phyloP scores from a whole-genome alignment of 164 flowering plant species.

The Stephania cephalantha region DNA sequence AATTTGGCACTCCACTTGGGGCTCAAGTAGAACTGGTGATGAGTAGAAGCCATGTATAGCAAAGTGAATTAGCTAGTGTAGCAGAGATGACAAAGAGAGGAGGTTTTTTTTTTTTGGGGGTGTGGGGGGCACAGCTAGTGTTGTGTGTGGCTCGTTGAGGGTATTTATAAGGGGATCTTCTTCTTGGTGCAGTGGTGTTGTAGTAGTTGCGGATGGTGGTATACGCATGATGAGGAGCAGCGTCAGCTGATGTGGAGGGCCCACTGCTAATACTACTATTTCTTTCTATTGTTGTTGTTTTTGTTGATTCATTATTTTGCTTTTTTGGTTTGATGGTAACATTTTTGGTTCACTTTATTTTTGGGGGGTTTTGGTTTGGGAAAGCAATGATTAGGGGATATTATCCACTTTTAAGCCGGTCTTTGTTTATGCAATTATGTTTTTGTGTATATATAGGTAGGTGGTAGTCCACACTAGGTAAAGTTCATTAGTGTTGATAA shows the following conservation, averaged over 20 bases:
- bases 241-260: not conserved
- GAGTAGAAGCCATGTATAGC: not conserved
- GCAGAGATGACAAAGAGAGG: not conserved
- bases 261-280: not conserved
- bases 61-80: not conserved
- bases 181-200: too few relatives aligned
- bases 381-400: not conserved
- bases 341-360: not conserved
- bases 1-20: constrained; percentile 32
- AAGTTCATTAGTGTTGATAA: not conserved
- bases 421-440: not conserved
- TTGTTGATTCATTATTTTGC: not conserved
- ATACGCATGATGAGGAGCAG: not conserved
- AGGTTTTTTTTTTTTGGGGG: not conserved
- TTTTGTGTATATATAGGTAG: not conserved
- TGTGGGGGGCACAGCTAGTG: not conserved
- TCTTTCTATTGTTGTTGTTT: not conserved
- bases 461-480: not conserved
- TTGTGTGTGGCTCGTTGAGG: not conserved
- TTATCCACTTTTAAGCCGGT: not conserved
- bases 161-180: not conserved
- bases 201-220: not conserved
- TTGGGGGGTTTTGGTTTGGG: not conserved
- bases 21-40: constrained; percentile 26
- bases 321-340: not conserved